Base-by-base conservation (phyloP, 2,329 filamentous ascomycete species). In the Rhynchosporium secalis region DNA sequence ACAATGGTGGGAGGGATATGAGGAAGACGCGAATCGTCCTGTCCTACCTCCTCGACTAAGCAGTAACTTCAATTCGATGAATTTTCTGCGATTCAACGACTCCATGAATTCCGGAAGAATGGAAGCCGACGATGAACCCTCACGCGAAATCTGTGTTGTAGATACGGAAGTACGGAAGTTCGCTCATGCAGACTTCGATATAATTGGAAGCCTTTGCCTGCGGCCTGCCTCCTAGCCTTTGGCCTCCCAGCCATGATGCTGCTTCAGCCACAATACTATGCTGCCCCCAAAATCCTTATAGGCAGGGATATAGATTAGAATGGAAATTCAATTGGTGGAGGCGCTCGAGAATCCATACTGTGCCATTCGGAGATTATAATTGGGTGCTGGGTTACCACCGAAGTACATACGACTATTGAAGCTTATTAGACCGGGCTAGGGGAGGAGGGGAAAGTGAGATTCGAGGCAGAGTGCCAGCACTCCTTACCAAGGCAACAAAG, bases 171-270 rank as follows among this genome's bases (percentile, higher is more conserved):
- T 38, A 20, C 48, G n/a, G n/a, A n/a, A n/a, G n/a, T n/a, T 52
- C 48, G 48, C 48, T 36, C 38, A 52, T 43, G 51, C 26, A 55
- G 10, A 13, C 20, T 29, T 9, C 10, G 51, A 55, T 55, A 55
- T 55, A 28, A 55, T 55, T 55, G 51, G 51, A 55, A 55, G 51
- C 51, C 51, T 55, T 55, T 36, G 20, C 20, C 20, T 20, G 20
- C 20, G 20, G 20, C 20, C 20, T 20, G 20, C 20, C 20, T 20
- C 20, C 20, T 20, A 20, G 20, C 20, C 20, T 43, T 13, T 43
- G 33, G 4, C 4, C 10, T 38, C 36, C 51, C 36, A 54, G 47
- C 47, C 47, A 51, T 31, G 28, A 20, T 36, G 7, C 28, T 36
- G 48, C 48, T 38, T 8, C 51, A 54, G 51, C 51, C 51, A 55